A percentile compares a stretch with the other conserved stretches of the same genome.
Conservation (phyloP, 306 rosid species). For the Aeschynomene evenia region DNA sequence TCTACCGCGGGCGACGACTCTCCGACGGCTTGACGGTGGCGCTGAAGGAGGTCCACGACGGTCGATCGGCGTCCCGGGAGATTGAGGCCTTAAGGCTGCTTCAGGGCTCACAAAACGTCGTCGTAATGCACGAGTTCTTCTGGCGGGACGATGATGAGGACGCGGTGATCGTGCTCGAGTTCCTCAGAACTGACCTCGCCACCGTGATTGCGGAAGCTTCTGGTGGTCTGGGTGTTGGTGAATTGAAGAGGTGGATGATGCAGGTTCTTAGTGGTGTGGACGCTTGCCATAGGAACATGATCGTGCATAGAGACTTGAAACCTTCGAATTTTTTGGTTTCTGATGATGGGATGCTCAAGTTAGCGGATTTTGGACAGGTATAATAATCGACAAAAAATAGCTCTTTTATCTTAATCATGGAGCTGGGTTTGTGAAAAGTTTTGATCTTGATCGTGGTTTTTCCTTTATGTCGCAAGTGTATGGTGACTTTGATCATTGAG, state of each 20-base stretch:
- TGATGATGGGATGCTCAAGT: conserved; percentile 76
- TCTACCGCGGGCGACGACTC: conserved; percentile 67
- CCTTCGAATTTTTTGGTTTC: conserved; percentile 73
- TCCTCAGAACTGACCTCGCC: conserved; percentile 54
- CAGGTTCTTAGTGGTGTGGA: conserved; percentile 74
- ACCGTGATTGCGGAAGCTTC: conserved; percentile 51
- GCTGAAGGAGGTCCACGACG: conserved; percentile 87
- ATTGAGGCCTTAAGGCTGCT: conserved; percentile 74
- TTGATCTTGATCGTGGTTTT: not conserved
- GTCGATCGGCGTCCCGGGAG: conserved; percentile 76
- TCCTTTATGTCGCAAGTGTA: not conserved
- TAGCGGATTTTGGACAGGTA: conserved; percentile 97
- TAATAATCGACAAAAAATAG: not conserved
- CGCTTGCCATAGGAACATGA: conserved; percentile 65
- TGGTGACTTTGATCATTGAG: too few species aligned
- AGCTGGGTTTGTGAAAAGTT: not conserved
- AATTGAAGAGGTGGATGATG: conserved; percentile 78
- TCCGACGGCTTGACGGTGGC: conserved; percentile 71
- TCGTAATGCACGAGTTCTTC: conserved; percentile 77
- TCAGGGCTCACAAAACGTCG: conserved; percentile 57
- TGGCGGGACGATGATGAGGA: conserved; percentile 91
- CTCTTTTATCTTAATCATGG: conserved; percentile 9
- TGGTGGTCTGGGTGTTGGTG: conserved; percentile 40
- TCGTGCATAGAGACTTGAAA: conserved; percentile 85
- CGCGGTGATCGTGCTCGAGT: conserved; percentile 89